These are phyloP conservation scores for Yamadazyma insecticola DNA, from an alignment of 805 yeast species.

Conservation along the genomic window DNA sequence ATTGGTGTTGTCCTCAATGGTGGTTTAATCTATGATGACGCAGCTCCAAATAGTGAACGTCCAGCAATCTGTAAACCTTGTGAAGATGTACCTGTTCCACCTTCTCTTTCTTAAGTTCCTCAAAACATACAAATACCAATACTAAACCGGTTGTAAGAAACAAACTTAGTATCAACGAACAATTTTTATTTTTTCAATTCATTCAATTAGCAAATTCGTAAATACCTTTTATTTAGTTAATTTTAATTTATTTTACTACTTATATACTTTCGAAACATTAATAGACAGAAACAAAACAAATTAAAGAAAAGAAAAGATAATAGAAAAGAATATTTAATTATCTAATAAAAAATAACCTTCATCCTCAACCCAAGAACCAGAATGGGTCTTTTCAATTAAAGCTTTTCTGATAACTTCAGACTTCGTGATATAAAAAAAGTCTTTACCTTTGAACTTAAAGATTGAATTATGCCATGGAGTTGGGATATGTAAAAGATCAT, in stretches of 20 bases:
- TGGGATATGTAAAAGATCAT: slow-evolving; percentile 57
- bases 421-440: slow-evolving; percentile 21
- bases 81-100: slow-evolving; percentile 8
- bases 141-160: too few relatives aligned
- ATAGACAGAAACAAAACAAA: too few relatives aligned
- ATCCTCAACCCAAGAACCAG: slow-evolving; percentile 20
- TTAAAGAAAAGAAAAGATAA: too few relatives aligned
- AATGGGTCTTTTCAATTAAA: slow-evolving; percentile 13
- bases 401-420: slow-evolving; percentile 16
- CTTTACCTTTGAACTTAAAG: slow-evolving; percentile 34
- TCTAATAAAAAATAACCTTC: slow-evolving; percentile 8
- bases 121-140: too few relatives aligned
- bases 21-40: slow-evolving; percentile 11
- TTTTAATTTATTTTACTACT: too few relatives aligned
- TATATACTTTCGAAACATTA: too few relatives aligned
- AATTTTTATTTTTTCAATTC: too few relatives aligned
- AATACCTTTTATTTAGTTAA: too few relatives aligned
- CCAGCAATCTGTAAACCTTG: slow-evolving; percentile 15
- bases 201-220: too few relatives aligned
- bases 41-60: slow-evolving; percentile 12
- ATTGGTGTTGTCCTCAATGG: slow-evolving; percentile 15
- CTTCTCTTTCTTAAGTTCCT: slow-evolving; percentile 1
- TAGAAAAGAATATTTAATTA: too few relatives aligned
- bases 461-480: slow-evolving; percentile 65
- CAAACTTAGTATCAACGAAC: too few relatives aligned